Conservation (phyloP, 495 filamentous ascomycete species). For the Filosporella fistucella region DNA sequence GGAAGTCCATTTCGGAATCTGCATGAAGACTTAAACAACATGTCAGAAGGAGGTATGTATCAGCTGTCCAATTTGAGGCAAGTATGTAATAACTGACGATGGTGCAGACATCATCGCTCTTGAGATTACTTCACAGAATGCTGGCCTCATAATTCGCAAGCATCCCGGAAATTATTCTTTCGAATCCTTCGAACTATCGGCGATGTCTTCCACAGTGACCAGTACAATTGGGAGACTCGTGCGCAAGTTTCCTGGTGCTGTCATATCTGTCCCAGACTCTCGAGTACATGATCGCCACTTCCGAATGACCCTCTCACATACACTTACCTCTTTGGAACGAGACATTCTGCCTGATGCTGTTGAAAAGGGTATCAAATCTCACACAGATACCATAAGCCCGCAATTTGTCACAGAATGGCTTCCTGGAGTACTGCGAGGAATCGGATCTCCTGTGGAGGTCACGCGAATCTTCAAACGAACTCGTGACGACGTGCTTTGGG, state of each 20-base stretch:
- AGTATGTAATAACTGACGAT: too few species aligned
- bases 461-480: slow-evolving; percentile 49
- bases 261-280: slow-evolving; percentile 29
- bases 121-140: slow-evolving; percentile 53
- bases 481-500: slow-evolving; percentile 57
- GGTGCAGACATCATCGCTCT: slow-evolving; percentile 24
- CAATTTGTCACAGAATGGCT: slow-evolving; percentile 52
- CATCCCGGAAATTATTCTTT: slow-evolving; percentile 30
- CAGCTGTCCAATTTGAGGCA: too few species aligned
- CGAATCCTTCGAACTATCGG: slow-evolving; percentile 53
- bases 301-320: slow-evolving; percentile 31
- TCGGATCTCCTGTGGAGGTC: slow-evolving; percentile 29
- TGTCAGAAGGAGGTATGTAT: too few species aligned
- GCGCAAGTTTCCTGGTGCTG: slow-evolving; percentile 51
- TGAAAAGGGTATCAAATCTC: slow-evolving; percentile 32
- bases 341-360: slow-evolving; percentile 31
- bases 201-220: slow-evolving; percentile 41
- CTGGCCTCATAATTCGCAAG: slow-evolving; percentile 45
- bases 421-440: slow-evolving; percentile 36
- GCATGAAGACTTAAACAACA: too few species aligned
- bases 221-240: slow-evolving; percentile 41
- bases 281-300: slow-evolving; percentile 33
- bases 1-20: too few species aligned
- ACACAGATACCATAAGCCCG: slow-evolving; percentile 44
- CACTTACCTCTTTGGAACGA: slow-evolving; percentile 38